phyloP scores from a whole-genome alignment of 2,329 filamentous ascomycete genomes.

The Diplodia sapinea region DNA sequence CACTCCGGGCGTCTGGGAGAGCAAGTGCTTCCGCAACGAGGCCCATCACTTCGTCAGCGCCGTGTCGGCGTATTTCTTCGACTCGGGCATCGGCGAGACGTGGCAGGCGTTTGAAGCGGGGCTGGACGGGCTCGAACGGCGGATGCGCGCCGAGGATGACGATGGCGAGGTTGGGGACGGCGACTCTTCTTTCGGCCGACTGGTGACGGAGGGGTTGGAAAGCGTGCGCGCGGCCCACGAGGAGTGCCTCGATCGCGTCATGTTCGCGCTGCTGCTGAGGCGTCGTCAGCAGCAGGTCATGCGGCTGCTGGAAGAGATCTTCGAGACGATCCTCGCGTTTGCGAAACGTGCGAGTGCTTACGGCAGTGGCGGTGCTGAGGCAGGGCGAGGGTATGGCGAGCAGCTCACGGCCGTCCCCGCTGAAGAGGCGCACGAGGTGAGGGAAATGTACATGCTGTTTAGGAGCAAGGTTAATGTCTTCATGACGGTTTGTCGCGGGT shows the following conservation, averaged over 20 bases:
- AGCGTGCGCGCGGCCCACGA: slow-evolving; percentile 73
- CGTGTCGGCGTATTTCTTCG: slow-evolving; percentile 78
- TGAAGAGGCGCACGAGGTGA: slow-evolving; percentile 46
- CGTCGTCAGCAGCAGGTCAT: slow-evolving; percentile 77
- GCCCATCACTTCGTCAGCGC: slow-evolving; percentile 79
- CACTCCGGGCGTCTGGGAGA: slow-evolving; percentile 1
- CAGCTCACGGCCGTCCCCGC: slow-evolving; percentile 36
- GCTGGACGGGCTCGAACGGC: slow-evolving; percentile 66
- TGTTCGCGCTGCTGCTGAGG: slow-evolving; percentile 73
- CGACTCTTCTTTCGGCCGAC: slow-evolving; percentile 47
- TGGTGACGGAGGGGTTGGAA: slow-evolving; percentile 65
- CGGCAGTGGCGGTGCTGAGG: no score
- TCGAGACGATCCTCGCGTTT: slow-evolving; percentile 73
- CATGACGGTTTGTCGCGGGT: slow-evolving; percentile 70
- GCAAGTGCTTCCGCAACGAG: slow-evolving; percentile 68
- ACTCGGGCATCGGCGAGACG: slow-evolving; percentile 72
- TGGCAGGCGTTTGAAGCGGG: slow-evolving; percentile 75
- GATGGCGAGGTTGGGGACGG: slow-evolving; percentile 32
- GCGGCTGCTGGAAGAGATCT: slow-evolving; percentile 76
- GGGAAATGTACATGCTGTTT: slow-evolving; percentile 69
- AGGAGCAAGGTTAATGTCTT: slow-evolving; percentile 76
- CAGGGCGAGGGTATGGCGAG: no score
- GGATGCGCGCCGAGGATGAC: slow-evolving; percentile 54
- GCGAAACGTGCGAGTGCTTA: slow-evolving; percentile 46
- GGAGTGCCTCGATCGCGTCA: slow-evolving; percentile 73